Conservation (phyloP, 345 rosid species). For the Eucalyptus guilfoylei region DNA sequence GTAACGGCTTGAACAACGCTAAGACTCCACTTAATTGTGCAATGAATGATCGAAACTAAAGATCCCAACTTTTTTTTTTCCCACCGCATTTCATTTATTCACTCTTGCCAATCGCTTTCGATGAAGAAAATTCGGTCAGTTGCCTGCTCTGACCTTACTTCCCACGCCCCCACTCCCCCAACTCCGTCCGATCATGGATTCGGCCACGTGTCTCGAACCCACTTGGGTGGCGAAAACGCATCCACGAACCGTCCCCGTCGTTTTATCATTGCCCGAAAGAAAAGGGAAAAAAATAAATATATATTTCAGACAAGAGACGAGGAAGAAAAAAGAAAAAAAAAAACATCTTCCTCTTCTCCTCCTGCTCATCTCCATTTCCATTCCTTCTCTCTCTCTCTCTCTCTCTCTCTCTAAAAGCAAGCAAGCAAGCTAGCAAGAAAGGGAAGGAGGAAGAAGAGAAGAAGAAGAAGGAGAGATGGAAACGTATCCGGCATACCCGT, state of each 20-base stretch:
- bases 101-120: background rate
- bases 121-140: background rate
- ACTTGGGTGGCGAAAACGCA: background rate
- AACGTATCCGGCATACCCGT: conserved; percentile 33
- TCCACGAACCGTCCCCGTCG: background rate
- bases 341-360: background rate
- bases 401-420: background rate
- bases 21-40: background rate
- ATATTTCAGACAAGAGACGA: background rate
- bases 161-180: background rate
- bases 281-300: background rate
- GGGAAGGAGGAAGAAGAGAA: too few relatives aligned
- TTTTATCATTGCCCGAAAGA: background rate
- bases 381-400: background rate
- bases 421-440: background rate
- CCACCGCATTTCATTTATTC: background rate
- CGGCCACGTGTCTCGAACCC: background rate
- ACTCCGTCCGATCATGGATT: background rate
- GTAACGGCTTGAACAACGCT: background rate
- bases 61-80: background rate
- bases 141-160: background rate
- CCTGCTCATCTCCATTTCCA: background rate
- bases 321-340: background rate
- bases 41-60: background rate
- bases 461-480: conserved; percentile 23